phyloP scores from a whole-genome alignment of 768 basidiomycete species.

The Lentinula raphanica region DNA sequence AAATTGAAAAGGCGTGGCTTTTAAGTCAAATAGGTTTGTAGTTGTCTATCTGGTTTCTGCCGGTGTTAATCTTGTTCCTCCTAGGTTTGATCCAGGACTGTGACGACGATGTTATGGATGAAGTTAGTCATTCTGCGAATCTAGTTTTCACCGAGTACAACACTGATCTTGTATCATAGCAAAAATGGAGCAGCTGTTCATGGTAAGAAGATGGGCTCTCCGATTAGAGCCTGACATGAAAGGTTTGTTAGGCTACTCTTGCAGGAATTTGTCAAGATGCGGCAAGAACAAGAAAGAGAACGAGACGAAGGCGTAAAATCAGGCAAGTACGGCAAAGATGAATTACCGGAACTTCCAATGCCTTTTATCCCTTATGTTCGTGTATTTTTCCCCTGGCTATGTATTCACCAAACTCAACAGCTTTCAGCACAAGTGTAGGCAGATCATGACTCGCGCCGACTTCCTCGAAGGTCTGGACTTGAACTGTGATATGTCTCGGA shows the following conservation, averaged over 20 bases:
- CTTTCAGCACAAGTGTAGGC: conserved; percentile 57
- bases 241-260: conserved; percentile 45
- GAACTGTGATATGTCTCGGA: neutral
- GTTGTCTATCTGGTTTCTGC: neutral
- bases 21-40: conserved; percentile 63
- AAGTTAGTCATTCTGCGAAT: conserved; percentile 40
- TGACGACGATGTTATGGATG: conserved; percentile 88
- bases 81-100: conserved; percentile 68
- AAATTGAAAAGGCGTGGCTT: conserved; percentile 77
- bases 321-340: conserved; percentile 26
- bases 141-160: neutral
- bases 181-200: conserved; percentile 80
- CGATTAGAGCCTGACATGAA: neutral
- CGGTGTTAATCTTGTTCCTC: neutral
- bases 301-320: conserved; percentile 33
- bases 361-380: conserved; percentile 61
- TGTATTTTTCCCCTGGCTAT: neutral
- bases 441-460: conserved; percentile 82
- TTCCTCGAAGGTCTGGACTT: conserved; percentile 61
- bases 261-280: conserved; percentile 62
- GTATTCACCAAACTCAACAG: conserved; percentile 1
- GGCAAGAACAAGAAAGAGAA: conserved; percentile 43
- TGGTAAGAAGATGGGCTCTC: conserved; percentile 27
- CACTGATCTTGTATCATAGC: conserved; percentile 28
- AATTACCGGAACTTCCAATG: conserved; percentile 40